Conservation (phyloP, 164 flowering plant species). For the Amborella trichopoda region DNA sequence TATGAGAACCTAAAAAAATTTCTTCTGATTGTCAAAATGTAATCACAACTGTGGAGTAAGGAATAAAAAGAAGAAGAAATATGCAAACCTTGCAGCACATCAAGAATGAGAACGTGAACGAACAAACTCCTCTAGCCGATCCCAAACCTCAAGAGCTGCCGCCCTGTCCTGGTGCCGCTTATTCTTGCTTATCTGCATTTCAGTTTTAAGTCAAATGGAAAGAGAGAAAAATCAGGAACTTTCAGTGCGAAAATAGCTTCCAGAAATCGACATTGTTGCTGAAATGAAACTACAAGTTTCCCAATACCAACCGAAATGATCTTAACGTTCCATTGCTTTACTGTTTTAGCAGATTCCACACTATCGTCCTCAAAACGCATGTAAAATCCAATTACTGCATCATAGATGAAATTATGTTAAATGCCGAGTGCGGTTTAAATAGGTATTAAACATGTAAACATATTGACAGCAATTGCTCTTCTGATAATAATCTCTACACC, state of each 20-base stretch:
- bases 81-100: constrained; percentile 3
- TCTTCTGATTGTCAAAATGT: too few species aligned
- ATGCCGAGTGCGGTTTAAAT: too few species aligned
- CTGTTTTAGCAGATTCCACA: constrained; percentile 91
- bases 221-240: too few species aligned
- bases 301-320: constrained; percentile 79
- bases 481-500: too few species aligned
- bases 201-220: too few species aligned
- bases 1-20: too few species aligned
- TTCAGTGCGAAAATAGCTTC: too few species aligned
- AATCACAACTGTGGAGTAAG: not conserved
- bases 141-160: constrained; percentile 99
- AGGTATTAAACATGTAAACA: too few species aligned
- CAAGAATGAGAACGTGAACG: constrained; percentile 81
- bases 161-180: constrained; percentile 96
- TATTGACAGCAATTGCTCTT: too few species aligned
- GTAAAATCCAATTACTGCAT: constrained; percentile 88
- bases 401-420: not conserved
- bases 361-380: constrained; percentile 99
- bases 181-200: constrained; percentile 93
- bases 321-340: constrained; percentile 99
- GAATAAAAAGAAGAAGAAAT: not conserved
- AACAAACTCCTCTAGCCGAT: constrained; percentile 80
- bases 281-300: too few species aligned
- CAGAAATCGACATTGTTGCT: too few species aligned